These are phyloP conservation scores for Pleurotus citrinopileatus DNA, from an alignment of 768 basidiomycete genomes.

Conservation along the genomic window DNA sequence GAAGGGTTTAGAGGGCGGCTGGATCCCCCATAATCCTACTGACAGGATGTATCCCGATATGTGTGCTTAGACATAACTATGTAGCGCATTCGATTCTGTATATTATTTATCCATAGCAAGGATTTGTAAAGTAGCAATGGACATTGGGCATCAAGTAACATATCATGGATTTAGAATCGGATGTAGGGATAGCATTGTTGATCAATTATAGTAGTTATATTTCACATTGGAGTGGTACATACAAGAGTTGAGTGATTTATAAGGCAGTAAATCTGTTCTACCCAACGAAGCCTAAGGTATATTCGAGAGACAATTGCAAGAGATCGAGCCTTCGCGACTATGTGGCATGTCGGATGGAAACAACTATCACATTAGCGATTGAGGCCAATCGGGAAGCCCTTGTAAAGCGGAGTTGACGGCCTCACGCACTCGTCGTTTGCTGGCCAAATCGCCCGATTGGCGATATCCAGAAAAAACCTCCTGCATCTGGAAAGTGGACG, in stretches of 20 bases:
- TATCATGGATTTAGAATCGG: too few relatives aligned
- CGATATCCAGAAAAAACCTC: conserved; percentile 74
- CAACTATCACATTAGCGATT: conserved; percentile 25
- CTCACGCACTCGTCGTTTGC: conserved; percentile 75
- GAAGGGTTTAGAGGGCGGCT: conserved; percentile 69
- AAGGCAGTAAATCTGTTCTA: too few relatives aligned
- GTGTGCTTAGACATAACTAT: conserved; percentile 39
- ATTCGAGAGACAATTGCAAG: too few relatives aligned
- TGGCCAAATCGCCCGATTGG: conserved; percentile 67
- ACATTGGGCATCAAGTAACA: background rate
- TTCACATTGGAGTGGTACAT: too few relatives aligned
- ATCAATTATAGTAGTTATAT: too few relatives aligned
- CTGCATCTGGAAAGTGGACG: conserved; percentile 72
- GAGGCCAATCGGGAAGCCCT: conserved; percentile 75
- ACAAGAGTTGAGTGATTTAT: too few relatives aligned
- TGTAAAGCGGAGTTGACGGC: conserved; percentile 73
- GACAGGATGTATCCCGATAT: conserved; percentile 62
- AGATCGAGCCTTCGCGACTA: too few relatives aligned
- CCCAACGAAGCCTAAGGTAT: too few relatives aligned
- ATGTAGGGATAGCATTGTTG: too few relatives aligned
- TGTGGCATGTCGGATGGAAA: too few relatives aligned
- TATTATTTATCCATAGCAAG: conserved; percentile 11
- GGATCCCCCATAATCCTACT: conserved; percentile 74
- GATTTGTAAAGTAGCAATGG: conserved; percentile 5
- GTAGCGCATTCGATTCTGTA: too few relatives aligned